Conservation (phyloP, 257 asterid genomes). For the Nicotiana obtusifolia region DNA sequence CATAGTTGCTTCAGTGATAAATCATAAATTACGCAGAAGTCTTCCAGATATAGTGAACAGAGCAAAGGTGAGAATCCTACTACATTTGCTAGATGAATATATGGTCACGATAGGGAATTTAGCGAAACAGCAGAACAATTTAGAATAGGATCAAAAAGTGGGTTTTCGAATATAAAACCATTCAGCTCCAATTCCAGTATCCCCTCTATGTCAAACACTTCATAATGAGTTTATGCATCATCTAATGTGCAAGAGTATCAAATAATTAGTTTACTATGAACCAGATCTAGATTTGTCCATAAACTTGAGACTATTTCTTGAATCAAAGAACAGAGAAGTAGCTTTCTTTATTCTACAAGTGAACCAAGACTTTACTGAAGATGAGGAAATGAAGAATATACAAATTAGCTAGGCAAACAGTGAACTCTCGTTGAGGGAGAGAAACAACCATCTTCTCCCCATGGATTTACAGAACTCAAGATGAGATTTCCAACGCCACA, state of each 20-base stretch:
- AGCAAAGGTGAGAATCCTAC: neutral
- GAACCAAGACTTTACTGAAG: neutral
- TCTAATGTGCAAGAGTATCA: neutral
- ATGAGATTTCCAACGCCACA: neutral
- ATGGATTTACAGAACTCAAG: neutral
- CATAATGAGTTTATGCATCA: neutral
- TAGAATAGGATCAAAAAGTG: neutral
- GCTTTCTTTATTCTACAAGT: neutral
- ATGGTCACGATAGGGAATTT: neutral
- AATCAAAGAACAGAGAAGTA: slow-evolving; percentile 1
- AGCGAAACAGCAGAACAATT: neutral
- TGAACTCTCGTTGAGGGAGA: neutral
- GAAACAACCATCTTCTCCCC: neutral
- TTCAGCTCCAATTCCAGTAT: neutral
- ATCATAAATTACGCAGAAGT: neutral
- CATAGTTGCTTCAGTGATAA: neutral
- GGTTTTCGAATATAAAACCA: neutral
- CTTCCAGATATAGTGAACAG: neutral
- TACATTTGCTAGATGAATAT: neutral
- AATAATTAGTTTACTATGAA: neutral
- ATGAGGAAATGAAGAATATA: neutral
- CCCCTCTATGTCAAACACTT: neutral
- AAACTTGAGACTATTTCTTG: neutral
- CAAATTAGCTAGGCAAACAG: neutral
- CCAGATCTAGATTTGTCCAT: neutral